Evolutionary conservation across 345 rosid species (phyloP).

Genomic region (Luvunga scandens): DNA sequence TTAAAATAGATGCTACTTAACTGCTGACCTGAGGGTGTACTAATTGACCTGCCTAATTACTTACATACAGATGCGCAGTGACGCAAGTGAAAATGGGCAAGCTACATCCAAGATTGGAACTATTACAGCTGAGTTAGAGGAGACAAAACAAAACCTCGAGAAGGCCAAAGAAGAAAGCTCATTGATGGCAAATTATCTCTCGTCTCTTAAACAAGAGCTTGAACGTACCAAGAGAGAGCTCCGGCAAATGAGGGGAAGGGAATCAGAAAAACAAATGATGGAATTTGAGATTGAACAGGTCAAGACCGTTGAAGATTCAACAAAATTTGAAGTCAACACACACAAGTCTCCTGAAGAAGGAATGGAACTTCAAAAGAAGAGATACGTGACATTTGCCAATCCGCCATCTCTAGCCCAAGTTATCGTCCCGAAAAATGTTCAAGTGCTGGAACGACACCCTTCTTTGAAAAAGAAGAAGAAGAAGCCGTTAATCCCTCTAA

Average conservation of each 20-base stretch:
- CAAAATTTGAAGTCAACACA: constrained; percentile 34
- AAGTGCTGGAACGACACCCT: constrained; percentile 61
- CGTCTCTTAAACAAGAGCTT: constrained; percentile 68
- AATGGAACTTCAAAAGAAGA: constrained; percentile 55
- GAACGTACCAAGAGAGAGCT: constrained; percentile 71
- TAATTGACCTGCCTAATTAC: not conserved
- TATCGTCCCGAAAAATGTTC: constrained; percentile 30
- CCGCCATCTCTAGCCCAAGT: constrained; percentile 36
- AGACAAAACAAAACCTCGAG: constrained; percentile 63
- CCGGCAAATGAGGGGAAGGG: constrained; percentile 37
- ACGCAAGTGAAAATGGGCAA: constrained; percentile 27
- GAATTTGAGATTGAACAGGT: constrained; percentile 40
- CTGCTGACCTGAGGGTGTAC: too few species aligned
- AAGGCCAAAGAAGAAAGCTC: constrained; percentile 67
- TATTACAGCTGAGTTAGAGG: constrained; percentile 60
- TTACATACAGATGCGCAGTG: constrained; percentile 38
- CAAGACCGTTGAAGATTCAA: constrained; percentile 37
- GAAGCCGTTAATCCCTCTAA: constrained; percentile 60
- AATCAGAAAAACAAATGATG: constrained; percentile 21
- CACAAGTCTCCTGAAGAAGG: constrained; percentile 5
- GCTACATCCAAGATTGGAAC: constrained; percentile 26
- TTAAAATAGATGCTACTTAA: too few species aligned
- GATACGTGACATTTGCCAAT: constrained; percentile 65
- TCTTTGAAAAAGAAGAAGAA: constrained; percentile 64
- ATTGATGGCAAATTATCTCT: constrained; percentile 54